phyloP scores from a whole-genome alignment of 78 protist genomes.

The Dictyostelium citrinum region DNA sequence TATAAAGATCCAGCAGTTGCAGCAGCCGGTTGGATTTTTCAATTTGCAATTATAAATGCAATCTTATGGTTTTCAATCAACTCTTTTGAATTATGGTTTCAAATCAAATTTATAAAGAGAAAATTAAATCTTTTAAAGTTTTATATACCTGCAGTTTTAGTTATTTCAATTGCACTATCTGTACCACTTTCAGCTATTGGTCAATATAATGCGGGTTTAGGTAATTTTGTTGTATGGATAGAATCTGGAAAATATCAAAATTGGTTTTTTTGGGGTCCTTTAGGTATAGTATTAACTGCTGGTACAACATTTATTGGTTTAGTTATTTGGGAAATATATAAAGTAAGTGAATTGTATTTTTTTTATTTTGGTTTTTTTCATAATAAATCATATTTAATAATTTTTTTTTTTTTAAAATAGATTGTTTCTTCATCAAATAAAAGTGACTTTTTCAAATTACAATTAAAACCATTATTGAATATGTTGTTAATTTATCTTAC shows the following conservation, averaged over 20 bases:
- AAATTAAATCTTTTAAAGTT: background rate
- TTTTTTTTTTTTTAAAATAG: background rate
- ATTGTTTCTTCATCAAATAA: background rate
- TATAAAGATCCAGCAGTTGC: background rate
- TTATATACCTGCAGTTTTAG: background rate
- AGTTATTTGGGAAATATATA: background rate
- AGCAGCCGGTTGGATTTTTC: background rate
- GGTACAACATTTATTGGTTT: background rate
- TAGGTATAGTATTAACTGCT: background rate
- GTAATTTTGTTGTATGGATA: constrained; percentile 29
- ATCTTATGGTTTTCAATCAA: background rate
- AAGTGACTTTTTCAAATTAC: background rate
- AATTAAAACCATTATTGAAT: background rate
- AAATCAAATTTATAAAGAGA: background rate
- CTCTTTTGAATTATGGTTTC: constrained; percentile 18
- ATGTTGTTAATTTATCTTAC: background rate
- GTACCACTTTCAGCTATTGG: background rate
- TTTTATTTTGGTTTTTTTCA: too few relatives aligned
- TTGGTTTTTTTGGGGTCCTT: constrained; percentile 17
- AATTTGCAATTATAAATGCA: background rate
- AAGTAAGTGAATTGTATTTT: background rate
- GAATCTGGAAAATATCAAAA: background rate
- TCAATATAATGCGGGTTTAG: background rate
- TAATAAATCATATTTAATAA: too few relatives aligned
- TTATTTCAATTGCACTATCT: background rate